These are phyloP conservation scores for Penicillium sp. DNA, from an alignment of 2,329 filamentous ascomycete species.

Conservation along the genomic window DNA sequence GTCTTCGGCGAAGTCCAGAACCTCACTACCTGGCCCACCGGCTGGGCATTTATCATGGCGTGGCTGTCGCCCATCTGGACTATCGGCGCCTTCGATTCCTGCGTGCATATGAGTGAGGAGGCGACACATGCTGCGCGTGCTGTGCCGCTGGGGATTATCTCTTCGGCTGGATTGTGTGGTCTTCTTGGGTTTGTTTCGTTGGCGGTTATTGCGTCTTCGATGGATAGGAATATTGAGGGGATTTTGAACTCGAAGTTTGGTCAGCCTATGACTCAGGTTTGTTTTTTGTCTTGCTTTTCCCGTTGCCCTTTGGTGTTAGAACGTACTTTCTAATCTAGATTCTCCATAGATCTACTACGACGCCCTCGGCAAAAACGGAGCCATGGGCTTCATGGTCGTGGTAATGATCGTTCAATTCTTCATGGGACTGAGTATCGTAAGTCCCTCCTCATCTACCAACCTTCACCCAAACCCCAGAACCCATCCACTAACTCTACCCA, in stretches of 20 bases:
- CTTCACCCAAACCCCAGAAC: no score
- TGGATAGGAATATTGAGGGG: conserved; percentile 53
- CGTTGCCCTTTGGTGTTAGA: background rate
- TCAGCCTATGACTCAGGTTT: conserved; percentile 57
- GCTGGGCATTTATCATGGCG: conserved; percentile 60
- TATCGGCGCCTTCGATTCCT: conserved; percentile 55
- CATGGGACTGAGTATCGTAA: conserved; percentile 57
- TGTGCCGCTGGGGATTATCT: conserved; percentile 40
- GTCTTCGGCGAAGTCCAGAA: conserved; percentile 61
- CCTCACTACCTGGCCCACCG: conserved; percentile 57
- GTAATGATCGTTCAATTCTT: conserved; percentile 63
- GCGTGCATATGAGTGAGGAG: conserved; percentile 62
- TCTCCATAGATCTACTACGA: conserved; percentile 57
- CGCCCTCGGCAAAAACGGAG: conserved; percentile 59
- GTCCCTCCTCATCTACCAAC: background rate
- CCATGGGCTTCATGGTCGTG: conserved; percentile 59
- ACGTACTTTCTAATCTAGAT: background rate
- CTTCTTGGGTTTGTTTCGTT: conserved; percentile 59
- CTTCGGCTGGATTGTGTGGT: conserved; percentile 34
- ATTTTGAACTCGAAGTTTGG: conserved; percentile 54
- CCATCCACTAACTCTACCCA: conserved; percentile 10
- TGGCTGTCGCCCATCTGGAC: conserved; percentile 66
- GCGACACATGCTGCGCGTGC: conserved; percentile 60
- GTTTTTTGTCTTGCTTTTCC: background rate
- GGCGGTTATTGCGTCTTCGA: conserved; percentile 59